Percentiles rank a stretch among this genome's conserved stretches.
phyloP scores from a whole-genome alignment of 202 grass and related monocot species.

The Panicum hallii region DNA sequence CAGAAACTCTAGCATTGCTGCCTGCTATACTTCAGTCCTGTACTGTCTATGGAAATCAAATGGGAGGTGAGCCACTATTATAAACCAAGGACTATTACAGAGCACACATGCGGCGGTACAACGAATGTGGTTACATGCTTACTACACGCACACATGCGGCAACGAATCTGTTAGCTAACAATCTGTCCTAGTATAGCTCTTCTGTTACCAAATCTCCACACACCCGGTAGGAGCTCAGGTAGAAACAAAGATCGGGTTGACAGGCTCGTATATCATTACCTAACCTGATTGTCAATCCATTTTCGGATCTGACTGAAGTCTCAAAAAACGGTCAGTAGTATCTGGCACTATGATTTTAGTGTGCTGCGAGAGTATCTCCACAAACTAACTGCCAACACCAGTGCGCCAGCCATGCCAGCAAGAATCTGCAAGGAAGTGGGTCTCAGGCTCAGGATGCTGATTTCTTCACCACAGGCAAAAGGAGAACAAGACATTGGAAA shows the following conservation, averaged over 20 bases:
- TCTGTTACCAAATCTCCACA: slow-evolving; percentile 34
- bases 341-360: slow-evolving; percentile 62
- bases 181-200: slow-evolving; percentile 35
- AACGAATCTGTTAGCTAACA: slow-evolving; percentile 56
- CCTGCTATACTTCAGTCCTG: slow-evolving; percentile 11
- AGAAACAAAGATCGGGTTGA: slow-evolving; percentile 27
- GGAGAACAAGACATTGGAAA: background rate
- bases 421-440: slow-evolving; percentile 75
- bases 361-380: slow-evolving; percentile 89
- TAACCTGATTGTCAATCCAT: slow-evolving; percentile 25
- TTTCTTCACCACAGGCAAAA: slow-evolving; percentile 3
- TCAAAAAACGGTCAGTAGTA: slow-evolving; percentile 22
- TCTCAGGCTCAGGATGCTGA: slow-evolving; percentile 31
- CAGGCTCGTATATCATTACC: background rate
- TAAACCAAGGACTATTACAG: slow-evolving; percentile 37
- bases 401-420: slow-evolving; percentile 72
- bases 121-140: slow-evolving; percentile 44
- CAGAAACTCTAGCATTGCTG: background rate
- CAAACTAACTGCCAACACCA: slow-evolving; percentile 81
- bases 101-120: slow-evolving; percentile 17
- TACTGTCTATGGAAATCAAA: slow-evolving; percentile 35
- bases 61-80: slow-evolving; percentile 30
- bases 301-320: slow-evolving; percentile 34
- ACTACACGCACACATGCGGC: slow-evolving; percentile 21
- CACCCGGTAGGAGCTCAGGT: slow-evolving; percentile 14